These are phyloP conservation scores for Benincasa hispida DNA, from an alignment of 306 rosid species.

Conservation along the genomic window DNA sequence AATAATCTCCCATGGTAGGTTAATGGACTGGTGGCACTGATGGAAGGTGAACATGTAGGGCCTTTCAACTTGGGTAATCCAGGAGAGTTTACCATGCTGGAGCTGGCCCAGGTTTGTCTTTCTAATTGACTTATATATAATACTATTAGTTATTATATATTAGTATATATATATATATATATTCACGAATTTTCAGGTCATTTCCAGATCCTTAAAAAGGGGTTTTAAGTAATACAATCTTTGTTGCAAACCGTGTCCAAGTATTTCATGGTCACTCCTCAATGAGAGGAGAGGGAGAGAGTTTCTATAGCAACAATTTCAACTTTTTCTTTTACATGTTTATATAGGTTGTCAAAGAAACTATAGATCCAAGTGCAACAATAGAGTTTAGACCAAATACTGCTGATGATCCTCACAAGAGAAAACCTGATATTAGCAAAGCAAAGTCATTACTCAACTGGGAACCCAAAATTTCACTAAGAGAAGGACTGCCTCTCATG, in stretches of 20 bases:
- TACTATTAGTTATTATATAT: too few relatives aligned
- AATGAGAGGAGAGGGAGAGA: neutral
- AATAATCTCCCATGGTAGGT: constrained; percentile 35
- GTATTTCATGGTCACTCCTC: neutral
- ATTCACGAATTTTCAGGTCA: neutral
- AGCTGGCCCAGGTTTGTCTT: constrained; percentile 75
- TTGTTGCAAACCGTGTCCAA: neutral
- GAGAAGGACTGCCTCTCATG: constrained; percentile 93
- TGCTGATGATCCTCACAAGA: constrained; percentile 98
- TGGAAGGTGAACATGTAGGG: constrained; percentile 92
- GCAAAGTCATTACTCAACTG: constrained; percentile 90
- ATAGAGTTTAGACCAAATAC: constrained; percentile 82
- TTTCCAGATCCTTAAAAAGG: neutral
- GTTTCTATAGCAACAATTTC: neutral
- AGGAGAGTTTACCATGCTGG: constrained; percentile 94
- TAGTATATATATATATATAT: too few relatives aligned
- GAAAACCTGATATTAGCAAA: constrained; percentile 93
- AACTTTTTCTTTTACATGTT: neutral
- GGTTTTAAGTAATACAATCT: neutral
- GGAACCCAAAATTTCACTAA: constrained; percentile 74
- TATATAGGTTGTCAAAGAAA: constrained; percentile 76
- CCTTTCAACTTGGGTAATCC: constrained; percentile 97
- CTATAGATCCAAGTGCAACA: constrained; percentile 85
- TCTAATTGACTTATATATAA: neutral
- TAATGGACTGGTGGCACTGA: constrained; percentile 68